phyloP scores from a whole-genome alignment of 768 basidiomycete species.

The Collybiopsis confluens region DNA sequence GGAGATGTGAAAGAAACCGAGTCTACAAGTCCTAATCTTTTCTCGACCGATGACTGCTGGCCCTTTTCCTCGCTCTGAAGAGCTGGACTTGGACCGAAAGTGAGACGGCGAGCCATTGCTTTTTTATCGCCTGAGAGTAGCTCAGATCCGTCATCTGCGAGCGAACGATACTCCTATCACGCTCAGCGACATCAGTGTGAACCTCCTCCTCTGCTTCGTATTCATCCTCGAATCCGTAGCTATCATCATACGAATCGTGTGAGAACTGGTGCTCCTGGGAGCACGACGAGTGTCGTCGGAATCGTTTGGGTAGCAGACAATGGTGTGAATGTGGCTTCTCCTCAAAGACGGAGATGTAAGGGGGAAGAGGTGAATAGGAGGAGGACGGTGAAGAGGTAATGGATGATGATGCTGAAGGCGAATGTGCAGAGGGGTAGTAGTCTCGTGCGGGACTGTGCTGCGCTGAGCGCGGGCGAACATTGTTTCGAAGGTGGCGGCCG shows the following conservation, averaged over 20 bases:
- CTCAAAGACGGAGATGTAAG: neutral
- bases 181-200: neutral
- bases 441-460: neutral
- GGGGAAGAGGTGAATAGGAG: neutral
- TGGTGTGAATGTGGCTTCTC: constrained; percentile 1
- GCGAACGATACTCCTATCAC: neutral
- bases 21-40: neutral
- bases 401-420: neutral
- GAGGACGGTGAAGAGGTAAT: neutral
- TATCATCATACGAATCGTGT: neutral
- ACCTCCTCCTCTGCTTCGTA: neutral
- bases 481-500: neutral
- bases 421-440: neutral
- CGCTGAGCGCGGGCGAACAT: neutral
- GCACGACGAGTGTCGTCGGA: neutral
- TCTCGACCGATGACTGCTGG: neutral
- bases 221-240: neutral
- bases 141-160: neutral
- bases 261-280: neutral
- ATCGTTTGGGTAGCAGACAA: neutral
- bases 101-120: constrained; percentile 3
- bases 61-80: constrained; percentile 1
- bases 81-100: neutral
- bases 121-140: constrained; percentile 1
- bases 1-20: neutral